These are phyloP conservation scores for Colletotrichum graminicola DNA, from an alignment of 2,329 filamentous ascomycete genomes.

Conservation along the genomic window DNA sequence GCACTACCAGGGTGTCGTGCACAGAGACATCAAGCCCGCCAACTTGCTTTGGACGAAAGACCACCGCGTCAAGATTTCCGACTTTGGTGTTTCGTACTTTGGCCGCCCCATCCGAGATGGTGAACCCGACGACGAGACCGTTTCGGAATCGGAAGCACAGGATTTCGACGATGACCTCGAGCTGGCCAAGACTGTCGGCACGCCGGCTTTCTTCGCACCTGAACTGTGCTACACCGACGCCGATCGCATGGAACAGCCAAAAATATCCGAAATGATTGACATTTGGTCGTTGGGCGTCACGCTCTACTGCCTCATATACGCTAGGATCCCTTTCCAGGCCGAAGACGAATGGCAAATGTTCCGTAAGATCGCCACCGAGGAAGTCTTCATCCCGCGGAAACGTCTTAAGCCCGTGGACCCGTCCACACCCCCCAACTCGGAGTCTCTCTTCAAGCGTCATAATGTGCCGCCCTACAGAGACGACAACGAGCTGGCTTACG, in stretches of 20 bases:
- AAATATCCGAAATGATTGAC: conserved; percentile 92
- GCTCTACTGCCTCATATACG: conserved; percentile 94
- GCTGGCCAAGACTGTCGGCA: conserved; percentile 97
- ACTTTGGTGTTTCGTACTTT: conserved; percentile 98
- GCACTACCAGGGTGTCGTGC: conserved; percentile 87
- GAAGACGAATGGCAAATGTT: conserved; percentile 95
- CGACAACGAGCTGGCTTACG: conserved; percentile 84
- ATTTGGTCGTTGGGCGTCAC: conserved; percentile 98
- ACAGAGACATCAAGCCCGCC: conserved; percentile 88
- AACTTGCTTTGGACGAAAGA: conserved; percentile 90
- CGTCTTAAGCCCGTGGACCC: conserved; percentile 83
- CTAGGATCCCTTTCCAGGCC: conserved; percentile 91
- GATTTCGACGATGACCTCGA: conserved; percentile 95
- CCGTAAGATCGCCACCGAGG: conserved; percentile 88
- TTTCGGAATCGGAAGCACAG: conserved; percentile 83
- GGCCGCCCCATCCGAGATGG: conserved; percentile 88
- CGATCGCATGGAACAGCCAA: conserved; percentile 73
- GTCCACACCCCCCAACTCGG: conserved; percentile 66
- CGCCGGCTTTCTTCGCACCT: conserved; percentile 96
- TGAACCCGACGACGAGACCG: conserved; percentile 80
- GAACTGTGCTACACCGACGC: conserved; percentile 93
- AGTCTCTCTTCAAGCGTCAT: conserved; percentile 67
- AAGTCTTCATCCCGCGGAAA: conserved; percentile 87
- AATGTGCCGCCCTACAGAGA: conserved; percentile 78
- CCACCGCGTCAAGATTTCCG: conserved; percentile 94